These are phyloP conservation scores for Microsporum audouinii DNA, from an alignment of 2,329 filamentous ascomycete species.

Conservation along the genomic window DNA sequence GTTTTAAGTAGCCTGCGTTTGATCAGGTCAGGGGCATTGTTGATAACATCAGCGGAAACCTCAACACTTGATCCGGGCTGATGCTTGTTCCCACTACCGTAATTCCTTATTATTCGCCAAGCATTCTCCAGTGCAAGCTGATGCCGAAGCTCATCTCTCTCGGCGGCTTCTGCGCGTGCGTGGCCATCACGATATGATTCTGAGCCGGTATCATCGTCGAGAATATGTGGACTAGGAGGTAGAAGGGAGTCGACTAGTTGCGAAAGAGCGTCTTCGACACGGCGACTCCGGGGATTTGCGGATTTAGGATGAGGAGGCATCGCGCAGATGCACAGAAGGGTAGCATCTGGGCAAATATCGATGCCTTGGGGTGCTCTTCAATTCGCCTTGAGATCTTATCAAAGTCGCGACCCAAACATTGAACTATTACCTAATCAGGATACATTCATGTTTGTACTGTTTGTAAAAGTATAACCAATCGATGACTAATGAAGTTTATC, in stretches of 20 bases:
- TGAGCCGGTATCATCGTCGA: constrained; percentile 24
- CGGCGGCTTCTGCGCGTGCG: constrained; percentile 26
- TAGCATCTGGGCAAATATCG: not conserved
- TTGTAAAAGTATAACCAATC: not conserved
- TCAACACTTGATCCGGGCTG: constrained; percentile 8
- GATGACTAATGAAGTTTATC: too few relatives aligned
- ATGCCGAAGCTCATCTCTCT: constrained; percentile 29
- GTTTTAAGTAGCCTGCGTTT: constrained; percentile 74
- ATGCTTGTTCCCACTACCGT: constrained; percentile 17
- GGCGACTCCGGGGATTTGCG: constrained; percentile 26
- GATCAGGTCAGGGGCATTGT: constrained; percentile 87
- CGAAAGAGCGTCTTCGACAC: constrained; percentile 34
- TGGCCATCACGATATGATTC: constrained; percentile 25
- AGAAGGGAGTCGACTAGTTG: constrained; percentile 34
- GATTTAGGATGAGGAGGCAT: constrained; percentile 23
- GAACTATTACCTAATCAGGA: not conserved
- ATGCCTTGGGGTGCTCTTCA: not conserved
- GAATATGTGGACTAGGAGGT: constrained; percentile 24
- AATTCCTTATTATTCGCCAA: constrained; percentile 29
- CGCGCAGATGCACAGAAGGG: not conserved
- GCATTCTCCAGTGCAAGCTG: constrained; percentile 26
- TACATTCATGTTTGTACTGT: not conserved
- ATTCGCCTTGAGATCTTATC: not conserved
- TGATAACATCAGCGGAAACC: constrained; percentile 44
- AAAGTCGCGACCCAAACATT: not conserved